A percentile compares a stretch with the other conserved stretches of the same genome.
Evolutionary conservation across 495 filamentous ascomycete species (phyloP).

Genomic region (Niebla homalea): DNA sequence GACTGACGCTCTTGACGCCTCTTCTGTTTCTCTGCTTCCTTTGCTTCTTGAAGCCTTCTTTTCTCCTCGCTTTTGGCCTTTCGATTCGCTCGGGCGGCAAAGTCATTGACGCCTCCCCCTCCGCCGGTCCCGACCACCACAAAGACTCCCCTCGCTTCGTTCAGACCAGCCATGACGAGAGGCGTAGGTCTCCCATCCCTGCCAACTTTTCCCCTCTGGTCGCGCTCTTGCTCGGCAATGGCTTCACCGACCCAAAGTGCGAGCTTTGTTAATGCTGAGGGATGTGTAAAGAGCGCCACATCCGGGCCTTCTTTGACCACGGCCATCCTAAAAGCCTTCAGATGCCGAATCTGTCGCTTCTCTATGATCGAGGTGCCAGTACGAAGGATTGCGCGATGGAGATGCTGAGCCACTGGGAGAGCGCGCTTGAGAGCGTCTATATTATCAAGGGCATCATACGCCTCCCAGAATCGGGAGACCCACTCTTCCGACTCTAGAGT

Average conservation of each 20-base stretch:
- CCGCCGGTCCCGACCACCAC: constrained; percentile 81
- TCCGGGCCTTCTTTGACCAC: constrained; percentile 94
- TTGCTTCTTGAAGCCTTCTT: constrained; percentile 46
- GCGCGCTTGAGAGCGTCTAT: constrained; percentile 63
- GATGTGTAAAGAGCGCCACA: constrained; percentile 75
- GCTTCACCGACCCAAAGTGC: constrained; percentile 92
- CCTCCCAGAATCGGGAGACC: constrained; percentile 75
- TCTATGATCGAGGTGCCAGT: constrained; percentile 83
- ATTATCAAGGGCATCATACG: constrained; percentile 77
- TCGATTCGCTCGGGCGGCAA: constrained; percentile 47
- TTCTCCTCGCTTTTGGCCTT: constrained; percentile 45
- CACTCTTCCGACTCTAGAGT: constrained; percentile 48
- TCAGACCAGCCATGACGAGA: constrained; percentile 76
- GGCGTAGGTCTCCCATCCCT: constrained; percentile 64
- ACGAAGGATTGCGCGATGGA: constrained; percentile 85
- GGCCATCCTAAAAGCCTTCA: constrained; percentile 85
- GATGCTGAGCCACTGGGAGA: constrained; percentile 71
- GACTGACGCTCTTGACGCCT: constrained; percentile 33
- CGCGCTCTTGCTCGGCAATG: constrained; percentile 73
- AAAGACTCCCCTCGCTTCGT: constrained; percentile 80
- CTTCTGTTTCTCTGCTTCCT: constrained; percentile 47
- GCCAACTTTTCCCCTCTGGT: constrained; percentile 50
- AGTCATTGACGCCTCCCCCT: constrained; percentile 56
- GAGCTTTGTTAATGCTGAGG: constrained; percentile 81
- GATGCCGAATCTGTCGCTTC: constrained; percentile 84